Base-by-base conservation (phyloP, 1,284 basidiomycete species). In the Tilletia walkeri region DNA sequence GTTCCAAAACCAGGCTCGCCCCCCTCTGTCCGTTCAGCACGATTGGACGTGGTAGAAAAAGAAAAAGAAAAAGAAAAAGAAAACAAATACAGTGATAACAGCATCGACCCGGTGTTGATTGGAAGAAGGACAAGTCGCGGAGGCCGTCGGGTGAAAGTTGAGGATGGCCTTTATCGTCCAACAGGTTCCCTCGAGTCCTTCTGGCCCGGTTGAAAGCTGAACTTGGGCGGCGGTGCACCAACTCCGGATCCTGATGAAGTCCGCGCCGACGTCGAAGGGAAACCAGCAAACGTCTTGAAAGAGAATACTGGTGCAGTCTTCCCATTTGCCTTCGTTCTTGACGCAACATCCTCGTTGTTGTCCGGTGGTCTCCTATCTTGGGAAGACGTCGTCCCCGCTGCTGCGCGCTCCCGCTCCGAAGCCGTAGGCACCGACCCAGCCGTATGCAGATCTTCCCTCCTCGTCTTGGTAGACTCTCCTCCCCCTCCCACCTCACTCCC, bases 71-170 rank as follows among this genome's bases (percentile, higher is more conserved):
- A 18, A 38, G 61, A 45, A 66, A 16, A 59, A 34, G 61, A 41
- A 59, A 16, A 67, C 36, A 54, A 47, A 66, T 39, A 61, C 41
- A 70, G 49, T 49, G 65, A 59, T 50, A 47, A 48, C 38, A 70
- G 38, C 14, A 45, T 45, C 41, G 41, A 45, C 41, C 9, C 41
- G 41, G 6, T 45, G 41, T 45, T 14, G 6, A 3, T 3, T 45
- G 14, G 6, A 14, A 45, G 14, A 7, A 1, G 41, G 41, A 7
- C n/a, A 1, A 45, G 41, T 7, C 14, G 41, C 3, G 1, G 41
- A 45, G 41, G 14, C 1, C 41, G 3, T 45, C 9, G 14, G 1
- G 41, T 14, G 14, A 3, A 1, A 14, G 41, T 45, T 45, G 3
- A 45, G 3, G 6, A 7, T 45, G 41, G 1, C 14, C 14, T 14